Evolutionary conservation across 768 basidiomycete genomes (phyloP).

Genomic region (Kwoniella dendrophila): DNA sequence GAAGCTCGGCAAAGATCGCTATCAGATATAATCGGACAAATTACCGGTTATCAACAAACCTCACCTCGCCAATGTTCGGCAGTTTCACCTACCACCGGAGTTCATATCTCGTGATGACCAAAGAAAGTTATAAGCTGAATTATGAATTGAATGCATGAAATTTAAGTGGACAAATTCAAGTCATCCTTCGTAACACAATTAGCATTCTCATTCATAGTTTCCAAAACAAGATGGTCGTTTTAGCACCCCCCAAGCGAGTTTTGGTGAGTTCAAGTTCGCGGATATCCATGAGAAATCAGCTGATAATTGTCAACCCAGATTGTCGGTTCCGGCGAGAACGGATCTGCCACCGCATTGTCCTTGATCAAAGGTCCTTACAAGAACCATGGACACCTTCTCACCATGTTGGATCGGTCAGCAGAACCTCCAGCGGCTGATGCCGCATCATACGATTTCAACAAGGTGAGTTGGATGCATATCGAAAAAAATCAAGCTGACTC

Average conservation of each 20-base stretch:
- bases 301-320: background rate
- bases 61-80: background rate
- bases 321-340: constrained; percentile 5
- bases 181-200: too few relatives aligned
- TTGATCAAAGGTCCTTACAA: constrained; percentile 5
- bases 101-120: too few relatives aligned
- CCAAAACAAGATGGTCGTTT: background rate
- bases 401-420: constrained; percentile 5
- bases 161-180: too few relatives aligned
- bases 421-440: constrained; percentile 6
- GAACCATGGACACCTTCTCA: constrained; percentile 1
- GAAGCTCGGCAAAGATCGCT: background rate
- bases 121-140: too few relatives aligned
- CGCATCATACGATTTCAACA: constrained; percentile 15
- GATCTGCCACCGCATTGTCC: background rate
- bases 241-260: constrained; percentile 1
- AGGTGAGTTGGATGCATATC: background rate
- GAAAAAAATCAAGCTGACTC: background rate
- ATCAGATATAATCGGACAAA: too few relatives aligned
- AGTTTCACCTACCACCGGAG: too few relatives aligned
- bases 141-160: too few relatives aligned
- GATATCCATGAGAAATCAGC: too few relatives aligned
- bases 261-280: too few relatives aligned
- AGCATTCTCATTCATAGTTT: too few relatives aligned
- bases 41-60: background rate